phyloP scores from a whole-genome alignment of 2,329 filamentous ascomycete species.

The Escovopsis weberi region DNA sequence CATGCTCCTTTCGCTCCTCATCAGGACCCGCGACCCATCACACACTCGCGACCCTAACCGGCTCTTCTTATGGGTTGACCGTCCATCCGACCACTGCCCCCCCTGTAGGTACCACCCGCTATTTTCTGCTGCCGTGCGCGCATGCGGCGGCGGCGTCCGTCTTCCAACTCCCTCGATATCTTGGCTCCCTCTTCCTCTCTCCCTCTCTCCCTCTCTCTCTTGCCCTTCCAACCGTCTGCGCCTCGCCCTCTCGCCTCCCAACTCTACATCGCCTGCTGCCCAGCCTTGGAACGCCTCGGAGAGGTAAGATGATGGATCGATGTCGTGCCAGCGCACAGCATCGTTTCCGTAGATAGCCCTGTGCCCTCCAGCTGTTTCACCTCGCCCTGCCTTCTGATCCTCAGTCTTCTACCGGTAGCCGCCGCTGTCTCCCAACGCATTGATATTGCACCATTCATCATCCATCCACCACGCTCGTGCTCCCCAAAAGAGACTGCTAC shows the following conservation, averaged over 20 bases:
- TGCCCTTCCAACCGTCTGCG: background rate
- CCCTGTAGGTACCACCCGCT: background rate
- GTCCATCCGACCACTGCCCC: slow-evolving; percentile 2
- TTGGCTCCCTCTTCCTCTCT: background rate
- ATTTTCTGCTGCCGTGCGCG: background rate
- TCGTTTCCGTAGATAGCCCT: no score
- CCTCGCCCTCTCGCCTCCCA: background rate
- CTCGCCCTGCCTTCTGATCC: background rate
- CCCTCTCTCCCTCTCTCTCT: slow-evolving; percentile 3
- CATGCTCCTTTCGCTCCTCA: slow-evolving; percentile 23
- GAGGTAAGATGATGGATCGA: background rate
- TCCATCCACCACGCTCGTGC: no score
- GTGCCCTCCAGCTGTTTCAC: background rate
- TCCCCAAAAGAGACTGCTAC: background rate
- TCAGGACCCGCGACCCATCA: slow-evolving; percentile 13
- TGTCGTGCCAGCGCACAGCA: no score
- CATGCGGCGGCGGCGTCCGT: slow-evolving; percentile 3
- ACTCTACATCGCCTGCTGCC: background rate
- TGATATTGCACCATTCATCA: background rate
- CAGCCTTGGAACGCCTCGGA: background rate
- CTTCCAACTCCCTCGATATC: slow-evolving; percentile 5
- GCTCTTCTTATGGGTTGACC: slow-evolving; percentile 5
- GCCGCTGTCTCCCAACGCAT: background rate
- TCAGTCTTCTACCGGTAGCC: background rate
- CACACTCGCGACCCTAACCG: slow-evolving; percentile 4